Evolutionary conservation across 805 yeast genomes (phyloP).

Genomic region (Pichia manshurica): DNA sequence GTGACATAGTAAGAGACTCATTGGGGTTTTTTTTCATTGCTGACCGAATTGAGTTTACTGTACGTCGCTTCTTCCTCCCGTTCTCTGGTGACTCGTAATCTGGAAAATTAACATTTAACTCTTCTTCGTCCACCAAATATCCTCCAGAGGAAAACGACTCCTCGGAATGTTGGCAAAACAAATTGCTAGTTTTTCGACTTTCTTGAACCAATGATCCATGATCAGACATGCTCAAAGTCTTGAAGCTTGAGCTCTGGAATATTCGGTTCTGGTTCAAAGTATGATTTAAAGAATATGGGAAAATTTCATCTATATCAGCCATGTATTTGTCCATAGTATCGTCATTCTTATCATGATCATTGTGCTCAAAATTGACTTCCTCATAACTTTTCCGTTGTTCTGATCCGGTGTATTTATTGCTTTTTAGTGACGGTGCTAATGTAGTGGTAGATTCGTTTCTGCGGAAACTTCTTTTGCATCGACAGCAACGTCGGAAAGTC

Average conservation of each 20-base stretch:
- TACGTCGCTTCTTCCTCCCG: background rate
- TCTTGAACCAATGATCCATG: slow-evolving; percentile 9
- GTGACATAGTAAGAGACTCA: background rate
- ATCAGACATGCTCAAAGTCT: slow-evolving; percentile 4
- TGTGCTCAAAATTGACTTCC: no score
- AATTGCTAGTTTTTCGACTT: background rate
- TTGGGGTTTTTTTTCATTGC: background rate
- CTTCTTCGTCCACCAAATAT: slow-evolving; percentile 6
- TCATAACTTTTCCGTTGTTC: no score
- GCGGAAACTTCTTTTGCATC: no score
- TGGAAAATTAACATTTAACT: background rate
- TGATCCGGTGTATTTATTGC: no score
- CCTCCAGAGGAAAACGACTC: background rate
- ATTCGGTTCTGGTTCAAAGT: background rate
- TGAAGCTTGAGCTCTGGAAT: slow-evolving; percentile 7
- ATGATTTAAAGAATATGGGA: no score
- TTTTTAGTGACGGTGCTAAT: no score
- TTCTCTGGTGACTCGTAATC: background rate
- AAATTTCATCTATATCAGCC: no score
- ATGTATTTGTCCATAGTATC: no score
- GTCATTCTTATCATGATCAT: no score
- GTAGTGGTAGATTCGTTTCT: no score
- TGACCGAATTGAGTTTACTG: background rate
- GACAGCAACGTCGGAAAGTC: no score
- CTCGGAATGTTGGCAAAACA: no score